These are phyloP conservation scores for Sporothrix phasma DNA, from an alignment of 2,329 filamentous ascomycete species.

Conservation along the genomic window DNA sequence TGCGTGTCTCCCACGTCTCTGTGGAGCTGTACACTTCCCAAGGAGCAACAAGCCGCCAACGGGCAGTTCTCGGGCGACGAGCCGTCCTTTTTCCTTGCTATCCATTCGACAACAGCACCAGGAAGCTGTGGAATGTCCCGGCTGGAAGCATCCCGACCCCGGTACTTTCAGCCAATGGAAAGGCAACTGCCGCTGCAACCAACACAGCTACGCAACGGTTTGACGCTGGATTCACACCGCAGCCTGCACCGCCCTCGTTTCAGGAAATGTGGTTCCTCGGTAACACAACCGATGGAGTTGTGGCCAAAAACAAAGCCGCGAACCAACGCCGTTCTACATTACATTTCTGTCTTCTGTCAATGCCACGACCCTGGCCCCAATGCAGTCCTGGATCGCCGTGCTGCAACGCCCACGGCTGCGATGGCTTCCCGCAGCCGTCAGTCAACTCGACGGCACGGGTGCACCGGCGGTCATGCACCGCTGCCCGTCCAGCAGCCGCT, in stretches of 20 bases:
- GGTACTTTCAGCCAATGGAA: neutral
- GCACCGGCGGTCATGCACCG: constrained; percentile 60
- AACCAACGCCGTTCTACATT: constrained; percentile 82
- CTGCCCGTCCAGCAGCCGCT: constrained; percentile 65
- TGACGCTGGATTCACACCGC: constrained; percentile 34
- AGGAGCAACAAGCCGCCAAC: constrained; percentile 59
- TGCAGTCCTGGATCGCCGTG: constrained; percentile 23
- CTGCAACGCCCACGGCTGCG: constrained; percentile 20
- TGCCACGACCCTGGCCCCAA: constrained; percentile 24
- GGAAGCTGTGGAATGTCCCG: constrained; percentile 39
- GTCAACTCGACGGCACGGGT: constrained; percentile 61
- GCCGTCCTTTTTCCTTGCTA: constrained; percentile 72
- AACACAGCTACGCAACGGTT: constrained; percentile 9
- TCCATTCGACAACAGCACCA: constrained; percentile 58
- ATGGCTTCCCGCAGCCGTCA: constrained; percentile 52
- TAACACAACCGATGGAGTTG: constrained; percentile 70
- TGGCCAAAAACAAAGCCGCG: constrained; percentile 59
- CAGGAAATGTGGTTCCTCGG: constrained; percentile 74
- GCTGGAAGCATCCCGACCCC: constrained; percentile 26
- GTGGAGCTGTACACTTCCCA: constrained; percentile 81
- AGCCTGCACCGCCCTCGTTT: constrained; percentile 48
- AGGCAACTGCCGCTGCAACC: neutral
- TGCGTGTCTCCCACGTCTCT: constrained; percentile 65
- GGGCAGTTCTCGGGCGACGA: constrained; percentile 55
- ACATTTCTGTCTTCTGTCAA: constrained; percentile 50